Conservation (phyloP, 176 grass and related monocot species). For the Secale cereale region DNA sequence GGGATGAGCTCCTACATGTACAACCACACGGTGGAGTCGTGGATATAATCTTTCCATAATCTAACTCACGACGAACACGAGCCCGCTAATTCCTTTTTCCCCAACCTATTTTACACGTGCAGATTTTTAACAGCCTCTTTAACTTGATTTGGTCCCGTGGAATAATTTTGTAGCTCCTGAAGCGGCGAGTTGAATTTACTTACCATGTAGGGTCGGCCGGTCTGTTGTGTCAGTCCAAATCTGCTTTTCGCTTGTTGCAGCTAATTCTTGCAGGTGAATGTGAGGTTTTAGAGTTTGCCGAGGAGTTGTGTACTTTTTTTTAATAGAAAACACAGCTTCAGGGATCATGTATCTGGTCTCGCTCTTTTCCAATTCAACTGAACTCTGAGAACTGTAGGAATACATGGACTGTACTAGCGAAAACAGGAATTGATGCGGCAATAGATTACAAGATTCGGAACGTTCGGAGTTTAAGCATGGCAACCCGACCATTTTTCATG, state of each 20-base stretch:
- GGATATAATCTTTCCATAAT: no score
- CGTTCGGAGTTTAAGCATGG: no score
- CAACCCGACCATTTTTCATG: no score
- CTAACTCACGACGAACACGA: neutral
- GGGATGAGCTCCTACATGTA: conserved; percentile 53
- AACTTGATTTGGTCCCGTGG: conserved; percentile 4
- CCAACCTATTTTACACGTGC: conserved; percentile 17
- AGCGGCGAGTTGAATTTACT: conserved; percentile 16
- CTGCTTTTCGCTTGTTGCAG: neutral
- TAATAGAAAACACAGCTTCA: conserved; percentile 10
- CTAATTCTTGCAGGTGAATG: conserved; percentile 1
- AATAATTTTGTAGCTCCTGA: conserved; percentile 40
- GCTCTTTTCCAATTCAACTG: neutral
- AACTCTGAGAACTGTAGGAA: neutral
- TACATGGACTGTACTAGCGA: no score
- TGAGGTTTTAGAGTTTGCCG: conserved; percentile 23
- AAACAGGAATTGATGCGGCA: no score
- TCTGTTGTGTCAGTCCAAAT: neutral
- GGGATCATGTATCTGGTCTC: neutral
- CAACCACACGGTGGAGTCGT: conserved; percentile 51
- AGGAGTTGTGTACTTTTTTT: conserved; percentile 8
- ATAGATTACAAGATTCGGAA: no score
- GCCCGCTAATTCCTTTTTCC: neutral
- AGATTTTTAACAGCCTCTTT: conserved; percentile 25
- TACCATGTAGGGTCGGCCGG: neutral